Base-by-base conservation (phyloP, 73 alveolate genomes). In the Uronychia binucleata region DNA sequence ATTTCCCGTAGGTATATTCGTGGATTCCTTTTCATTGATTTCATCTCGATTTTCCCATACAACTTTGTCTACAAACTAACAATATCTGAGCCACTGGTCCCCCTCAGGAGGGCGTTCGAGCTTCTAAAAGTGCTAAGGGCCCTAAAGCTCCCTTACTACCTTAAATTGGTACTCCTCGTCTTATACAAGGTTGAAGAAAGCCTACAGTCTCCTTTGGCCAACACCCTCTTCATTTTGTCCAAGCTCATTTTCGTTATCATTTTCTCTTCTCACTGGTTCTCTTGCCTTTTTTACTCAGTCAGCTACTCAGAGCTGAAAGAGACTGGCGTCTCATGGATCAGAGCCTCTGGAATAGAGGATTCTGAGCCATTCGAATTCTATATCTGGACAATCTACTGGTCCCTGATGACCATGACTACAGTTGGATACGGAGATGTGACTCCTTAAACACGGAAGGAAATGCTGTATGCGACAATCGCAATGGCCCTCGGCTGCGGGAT, bases 401-500 rank as follows among this genome's bases (percentile, higher is more conserved):
- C 95, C 19, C 59, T 91, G 29, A 94, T 94, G 34, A 96, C 97
- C 0, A 90, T 93, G 77, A 86, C 90, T 27, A 92, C 98, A 0
- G 94, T 94, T 25, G 99, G 99, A 26, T 96, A 94, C 83, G 99
- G 99, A n/a, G 99, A 96, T 33, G 84, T 92, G 1, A 83, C 79
- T 33, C 97, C 99, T 26, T 91, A 85, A 8, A 94, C 97, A 11
- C 79, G 95, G 26, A 82, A 77, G 81, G 99, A 96, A 87, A 91
- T 96, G 90, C 75, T 94, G 27, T 74, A 89, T 57, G 89, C 84
- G 67, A 90, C 94, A 59, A 30, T 94, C 34, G 74, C 83, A 35
- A 91, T 92, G 92, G 30, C 78, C 29, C 30, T 80, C n/a, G 90
- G 94, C 0, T 88, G 94, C 46, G 91, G 92, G 30, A 88, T 94